These are phyloP conservation scores for Naganishia kalamii DNA, from an alignment of 768 basidiomycete species.

Conservation along the genomic window DNA sequence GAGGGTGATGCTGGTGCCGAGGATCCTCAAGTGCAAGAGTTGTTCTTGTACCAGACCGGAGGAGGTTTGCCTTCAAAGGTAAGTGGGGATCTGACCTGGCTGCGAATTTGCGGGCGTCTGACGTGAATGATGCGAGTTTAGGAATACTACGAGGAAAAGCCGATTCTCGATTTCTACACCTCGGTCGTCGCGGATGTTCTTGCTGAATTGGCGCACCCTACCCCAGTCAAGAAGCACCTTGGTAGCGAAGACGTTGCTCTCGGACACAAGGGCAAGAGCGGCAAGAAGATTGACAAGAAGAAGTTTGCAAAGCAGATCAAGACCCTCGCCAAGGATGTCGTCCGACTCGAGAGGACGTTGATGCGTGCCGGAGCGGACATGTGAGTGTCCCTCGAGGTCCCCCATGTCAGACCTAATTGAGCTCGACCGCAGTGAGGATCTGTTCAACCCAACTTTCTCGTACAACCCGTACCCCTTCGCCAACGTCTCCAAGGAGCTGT, in stretches of 20 bases:
- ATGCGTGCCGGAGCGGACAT: constrained; percentile 74
- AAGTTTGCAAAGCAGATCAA: constrained; percentile 57
- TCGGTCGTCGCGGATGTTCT: constrained; percentile 65
- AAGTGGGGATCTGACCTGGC: neutral
- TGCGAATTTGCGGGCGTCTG: neutral
- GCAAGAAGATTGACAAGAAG: constrained; percentile 36
- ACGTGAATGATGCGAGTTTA: constrained; percentile 35
- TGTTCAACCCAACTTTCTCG: constrained; percentile 70
- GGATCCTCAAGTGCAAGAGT: constrained; percentile 75
- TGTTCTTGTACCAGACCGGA: constrained; percentile 76
- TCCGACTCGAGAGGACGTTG: constrained; percentile 70
- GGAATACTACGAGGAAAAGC: constrained; percentile 83
- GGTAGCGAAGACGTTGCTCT: neutral
- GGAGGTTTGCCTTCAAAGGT: constrained; percentile 86
- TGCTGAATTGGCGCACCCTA: constrained; percentile 52
- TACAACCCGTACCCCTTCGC: constrained; percentile 76
- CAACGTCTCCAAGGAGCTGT: constrained; percentile 62
- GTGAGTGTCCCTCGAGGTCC: constrained; percentile 48
- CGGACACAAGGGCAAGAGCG: neutral
- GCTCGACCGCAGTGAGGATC: constrained; percentile 56
- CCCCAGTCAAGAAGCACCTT: constrained; percentile 12
- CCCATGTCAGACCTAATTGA: neutral
- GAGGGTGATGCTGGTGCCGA: constrained; percentile 75
- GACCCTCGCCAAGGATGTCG: constrained; percentile 63
- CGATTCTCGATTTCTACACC: constrained; percentile 63